Conservation (phyloP, 73 alveolate species). For the Tetrahymena borealis region DNA sequence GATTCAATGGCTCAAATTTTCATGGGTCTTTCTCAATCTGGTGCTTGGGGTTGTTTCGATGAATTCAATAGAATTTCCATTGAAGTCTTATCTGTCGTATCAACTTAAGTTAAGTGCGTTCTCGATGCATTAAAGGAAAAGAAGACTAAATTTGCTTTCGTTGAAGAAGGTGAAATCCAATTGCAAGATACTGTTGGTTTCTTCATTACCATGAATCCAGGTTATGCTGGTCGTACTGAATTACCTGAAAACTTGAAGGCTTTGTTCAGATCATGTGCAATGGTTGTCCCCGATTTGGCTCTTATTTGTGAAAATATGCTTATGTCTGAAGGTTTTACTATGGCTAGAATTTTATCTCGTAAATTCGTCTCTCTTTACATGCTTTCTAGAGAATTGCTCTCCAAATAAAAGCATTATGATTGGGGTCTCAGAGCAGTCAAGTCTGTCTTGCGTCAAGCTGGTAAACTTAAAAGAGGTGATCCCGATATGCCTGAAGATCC, state of each 20-base stretch:
- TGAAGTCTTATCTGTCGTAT: slow-evolving; percentile 99
- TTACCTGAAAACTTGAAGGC: slow-evolving; percentile 99
- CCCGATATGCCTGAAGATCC: slow-evolving; percentile 97
- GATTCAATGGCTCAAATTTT: slow-evolving; percentile 98
- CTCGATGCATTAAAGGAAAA: slow-evolving; percentile 93
- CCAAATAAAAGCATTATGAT: slow-evolving; percentile 99
- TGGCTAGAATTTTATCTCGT: slow-evolving; percentile 89
- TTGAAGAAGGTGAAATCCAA: slow-evolving; percentile 90
- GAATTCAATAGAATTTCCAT: slow-evolving; percentile 97
- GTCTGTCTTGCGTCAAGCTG: slow-evolving; percentile 99
- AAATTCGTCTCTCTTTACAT: slow-evolving; percentile 87
- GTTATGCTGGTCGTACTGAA: slow-evolving; percentile 99
- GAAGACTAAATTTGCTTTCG: slow-evolving; percentile 70
- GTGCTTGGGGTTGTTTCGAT: slow-evolving; percentile 99
- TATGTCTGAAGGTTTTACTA: slow-evolving; percentile 99
- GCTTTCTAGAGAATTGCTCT: slow-evolving; percentile 82
- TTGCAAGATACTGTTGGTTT: slow-evolving; percentile 92
- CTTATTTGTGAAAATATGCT: slow-evolving; percentile 99
- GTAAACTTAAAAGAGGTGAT: slow-evolving; percentile 98
- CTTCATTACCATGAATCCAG: slow-evolving; percentile 99
- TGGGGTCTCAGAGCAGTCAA: slow-evolving; percentile 99
- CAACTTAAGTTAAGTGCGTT: slow-evolving; percentile 94
- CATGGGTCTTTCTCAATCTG: slow-evolving; percentile 98
- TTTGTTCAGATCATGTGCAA: slow-evolving; percentile 97
- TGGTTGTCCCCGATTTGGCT: slow-evolving; percentile 99